A percentile compares a stretch with the other conserved stretches of the same genome.
These are phyloP conservation scores for Dichomitus squalens DNA, from an alignment of 1,284 basidiomycete genomes.

Conservation along the genomic window DNA sequence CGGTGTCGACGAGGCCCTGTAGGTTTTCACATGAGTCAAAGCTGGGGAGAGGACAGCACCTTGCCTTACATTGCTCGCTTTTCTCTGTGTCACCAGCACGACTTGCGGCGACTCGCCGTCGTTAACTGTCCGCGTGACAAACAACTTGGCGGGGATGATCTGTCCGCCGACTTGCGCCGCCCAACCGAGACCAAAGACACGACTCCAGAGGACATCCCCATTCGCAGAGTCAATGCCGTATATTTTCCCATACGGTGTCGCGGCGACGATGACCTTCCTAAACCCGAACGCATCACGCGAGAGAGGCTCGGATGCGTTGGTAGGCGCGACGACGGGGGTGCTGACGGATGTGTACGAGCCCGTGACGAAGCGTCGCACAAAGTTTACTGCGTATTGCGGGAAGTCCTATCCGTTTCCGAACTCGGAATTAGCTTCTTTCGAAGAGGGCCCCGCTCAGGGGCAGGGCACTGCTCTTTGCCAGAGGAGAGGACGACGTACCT, in stretches of 20 bases:
- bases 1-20: constrained; percentile 64
- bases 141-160: constrained; percentile 61
- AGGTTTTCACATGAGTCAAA: not conserved
- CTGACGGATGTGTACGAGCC: constrained; percentile 65
- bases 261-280: constrained; percentile 80
- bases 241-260: constrained; percentile 75
- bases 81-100: constrained; percentile 61
- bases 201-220: constrained; percentile 78
- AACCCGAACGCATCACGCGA: constrained; percentile 86
- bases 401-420: constrained; percentile 54
- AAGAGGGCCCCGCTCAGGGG: constrained; percentile 31
- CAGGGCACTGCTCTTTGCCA: too few species aligned
- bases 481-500: constrained; percentile 37
- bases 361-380: constrained; percentile 72
- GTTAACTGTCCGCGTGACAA: constrained; percentile 50
- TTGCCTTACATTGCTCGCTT: constrained; percentile 58
- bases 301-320: constrained; percentile 42
- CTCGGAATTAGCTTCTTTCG: not conserved
- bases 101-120: constrained; percentile 57
- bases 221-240: constrained; percentile 83
- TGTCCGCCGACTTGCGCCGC: constrained; percentile 54
- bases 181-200: constrained; percentile 69
- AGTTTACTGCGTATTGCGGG: constrained; percentile 70
- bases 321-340: constrained; percentile 37
- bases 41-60: not conserved